Evolutionary conservation across 2,329 filamentous ascomycete genomes (phyloP), one percentile per base, ranked within the genome.

Genomic region (Spiromastix sp.): DNA sequence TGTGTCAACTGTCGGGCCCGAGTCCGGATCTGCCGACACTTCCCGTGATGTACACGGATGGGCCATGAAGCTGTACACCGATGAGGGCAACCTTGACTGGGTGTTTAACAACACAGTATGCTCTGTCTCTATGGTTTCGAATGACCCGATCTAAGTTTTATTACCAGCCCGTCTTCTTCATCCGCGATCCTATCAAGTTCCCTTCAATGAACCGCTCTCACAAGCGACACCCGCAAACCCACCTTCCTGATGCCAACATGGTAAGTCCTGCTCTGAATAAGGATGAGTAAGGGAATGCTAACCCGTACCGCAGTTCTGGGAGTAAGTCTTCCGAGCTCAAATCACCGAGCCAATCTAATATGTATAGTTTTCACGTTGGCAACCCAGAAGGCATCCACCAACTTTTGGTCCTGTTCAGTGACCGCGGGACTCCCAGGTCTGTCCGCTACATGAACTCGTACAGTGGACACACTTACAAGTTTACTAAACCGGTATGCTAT

Each of bases 1-100:
- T n/a, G 81, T 85, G 53, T 85, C 80, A 0, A 85, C 80, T 2
- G 81, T 86, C 6, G 74, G 77, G n/a, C 78, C 79, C 2, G 78
- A 72, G 20, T 67, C 74, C 9, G 81, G 80, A 19, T 81, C 76
- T 45, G 71, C 76, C 2, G 81, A 85, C 47, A 79, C 77, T 0
- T 78, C 70, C 4, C 71, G 81, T 24, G 81, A 85, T 61, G 77
- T 84, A 0, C 79, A 80, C 42, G 81, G 81, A 1, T 84, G 84
- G 47, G 79, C 81, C 2, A 71, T 67, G 34, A 68, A 70, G 38
- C 79, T 81, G 47, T 84, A 83, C 48, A 84, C 80, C 0, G 76
- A 82, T 25, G 77, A 82, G 47, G 80, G 80, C 17, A 85, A 84
- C 53, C 78, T 60, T 10, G 58, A n/a, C n/a, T n/a, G n/a, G n/a